A percentile compares a stretch with the other conserved stretches of the same genome.
These are phyloP conservation scores for Tetrapisispora iriomotensis DNA, from an alignment of 805 yeast genomes.

Conservation along the genomic window DNA sequence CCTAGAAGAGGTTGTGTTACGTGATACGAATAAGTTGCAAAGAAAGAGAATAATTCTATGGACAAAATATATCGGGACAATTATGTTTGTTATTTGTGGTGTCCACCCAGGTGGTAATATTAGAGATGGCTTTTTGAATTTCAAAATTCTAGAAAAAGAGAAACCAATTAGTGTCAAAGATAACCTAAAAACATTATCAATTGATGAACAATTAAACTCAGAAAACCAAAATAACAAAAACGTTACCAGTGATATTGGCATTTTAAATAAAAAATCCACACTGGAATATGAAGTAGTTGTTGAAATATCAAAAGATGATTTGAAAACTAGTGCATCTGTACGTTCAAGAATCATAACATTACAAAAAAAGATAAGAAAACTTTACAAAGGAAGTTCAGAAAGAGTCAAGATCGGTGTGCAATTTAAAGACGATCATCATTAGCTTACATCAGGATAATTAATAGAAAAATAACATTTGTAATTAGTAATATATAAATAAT, in stretches of 20 bases:
- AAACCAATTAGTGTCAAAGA: neutral
- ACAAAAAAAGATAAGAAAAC: constrained; percentile 51
- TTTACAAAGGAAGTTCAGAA: constrained; percentile 41
- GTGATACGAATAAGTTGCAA: constrained; percentile 35
- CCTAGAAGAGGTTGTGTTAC: constrained; percentile 40
- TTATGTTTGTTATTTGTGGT: constrained; percentile 71
- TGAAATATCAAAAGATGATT: constrained; percentile 40
- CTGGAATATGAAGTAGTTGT: constrained; percentile 32
- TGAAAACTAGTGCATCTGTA: constrained; percentile 50
- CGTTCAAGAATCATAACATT: constrained; percentile 47
- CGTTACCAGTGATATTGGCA: neutral
- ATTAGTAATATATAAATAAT: no score
- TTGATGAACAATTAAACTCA: constrained; percentile 2
- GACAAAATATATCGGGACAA: constrained; percentile 62
- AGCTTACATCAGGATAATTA: neutral
- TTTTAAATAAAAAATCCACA: neutral
- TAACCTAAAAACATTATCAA: neutral
- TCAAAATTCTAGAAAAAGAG: constrained; percentile 3
- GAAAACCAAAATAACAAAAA: neutral
- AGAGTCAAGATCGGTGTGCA: constrained; percentile 45
- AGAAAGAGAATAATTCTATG: constrained; percentile 51
- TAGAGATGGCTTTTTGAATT: constrained; percentile 36
- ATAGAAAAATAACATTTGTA: no score
- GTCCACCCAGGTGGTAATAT: constrained; percentile 76
- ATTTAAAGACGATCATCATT: constrained; percentile 26